Conservation (phyloP, 306 rosid genomes). For the Alnus glutinosa region DNA sequence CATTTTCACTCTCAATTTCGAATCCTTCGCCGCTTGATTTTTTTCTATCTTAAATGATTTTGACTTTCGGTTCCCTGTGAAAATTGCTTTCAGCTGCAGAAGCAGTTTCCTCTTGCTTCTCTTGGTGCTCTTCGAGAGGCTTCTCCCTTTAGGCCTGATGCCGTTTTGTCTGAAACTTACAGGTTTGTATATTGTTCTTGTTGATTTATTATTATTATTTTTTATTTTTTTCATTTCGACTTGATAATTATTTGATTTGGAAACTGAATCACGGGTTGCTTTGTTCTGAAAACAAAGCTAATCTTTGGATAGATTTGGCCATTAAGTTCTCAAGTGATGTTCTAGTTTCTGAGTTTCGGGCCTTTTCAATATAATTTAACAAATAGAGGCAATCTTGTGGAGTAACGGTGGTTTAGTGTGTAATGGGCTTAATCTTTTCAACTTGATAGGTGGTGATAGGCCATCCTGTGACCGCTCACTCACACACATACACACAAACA, state of each 20-base stretch:
- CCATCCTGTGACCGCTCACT: neutral
- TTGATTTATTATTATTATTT: neutral
- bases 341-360: neutral
- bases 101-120: slow-evolving; percentile 44
- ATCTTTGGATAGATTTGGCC: neutral
- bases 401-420: neutral
- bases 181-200: slow-evolving; percentile 34
- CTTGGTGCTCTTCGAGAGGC: slow-evolving; percentile 22
- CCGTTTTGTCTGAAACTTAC: slow-evolving; percentile 44
- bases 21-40: neutral
- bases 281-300: too few relatives aligned
- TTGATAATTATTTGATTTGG: too few relatives aligned
- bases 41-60: neutral
- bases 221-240: too few relatives aligned
- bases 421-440: neutral
- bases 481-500: neutral
- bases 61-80: neutral
- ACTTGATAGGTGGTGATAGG: neutral
- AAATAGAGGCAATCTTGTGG: neutral
- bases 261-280: too few relatives aligned
- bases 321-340: neutral
- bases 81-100: slow-evolving; percentile 42
- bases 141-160: slow-evolving; percentile 40
- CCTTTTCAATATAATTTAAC: neutral
- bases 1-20: neutral